Percentiles rank a stretch among this genome's conserved stretches.
These are phyloP conservation scores for Pyrus communis DNA, from an alignment of 306 rosid genomes.

Conservation along the genomic window DNA sequence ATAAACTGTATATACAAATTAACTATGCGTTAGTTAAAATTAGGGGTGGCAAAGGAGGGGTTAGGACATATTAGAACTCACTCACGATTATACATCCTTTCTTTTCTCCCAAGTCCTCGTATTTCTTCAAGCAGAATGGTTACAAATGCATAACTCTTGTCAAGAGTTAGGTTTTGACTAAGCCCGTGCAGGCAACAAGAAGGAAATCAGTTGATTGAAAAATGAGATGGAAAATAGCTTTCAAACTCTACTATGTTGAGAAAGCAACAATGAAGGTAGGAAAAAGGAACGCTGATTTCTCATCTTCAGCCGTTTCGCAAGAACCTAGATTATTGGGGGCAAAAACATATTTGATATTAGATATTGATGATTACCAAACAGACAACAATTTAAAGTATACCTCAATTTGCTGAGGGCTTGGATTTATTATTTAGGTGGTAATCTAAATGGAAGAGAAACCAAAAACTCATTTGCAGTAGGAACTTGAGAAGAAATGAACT, in stretches of 20 bases:
- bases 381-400: not conserved
- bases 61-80: not conserved
- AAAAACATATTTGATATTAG: not conserved
- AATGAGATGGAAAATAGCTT: not conserved
- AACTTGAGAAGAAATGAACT: not conserved
- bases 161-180: too few species aligned
- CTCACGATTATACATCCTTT: not conserved
- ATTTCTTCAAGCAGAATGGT: not conserved
- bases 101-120: not conserved
- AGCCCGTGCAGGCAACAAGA: not conserved
- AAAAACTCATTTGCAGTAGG: not conserved
- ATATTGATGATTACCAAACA: not conserved
- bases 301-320: not conserved
- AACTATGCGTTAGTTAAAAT: not conserved
- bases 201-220: not conserved
- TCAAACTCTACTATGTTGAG: not conserved
- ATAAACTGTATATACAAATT: not conserved
- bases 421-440: not conserved
- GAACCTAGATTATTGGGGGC: not conserved
- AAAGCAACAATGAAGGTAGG: not conserved
- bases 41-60: not conserved
- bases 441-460: not conserved
- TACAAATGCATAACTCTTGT: not conserved
- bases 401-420: not conserved
- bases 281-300: not conserved